Evolutionary conservation across 495 filamentous ascomycete genomes (phyloP), one percentile per base, ranked within the genome.

Genomic region (Podospora pseudoanserina): DNA sequence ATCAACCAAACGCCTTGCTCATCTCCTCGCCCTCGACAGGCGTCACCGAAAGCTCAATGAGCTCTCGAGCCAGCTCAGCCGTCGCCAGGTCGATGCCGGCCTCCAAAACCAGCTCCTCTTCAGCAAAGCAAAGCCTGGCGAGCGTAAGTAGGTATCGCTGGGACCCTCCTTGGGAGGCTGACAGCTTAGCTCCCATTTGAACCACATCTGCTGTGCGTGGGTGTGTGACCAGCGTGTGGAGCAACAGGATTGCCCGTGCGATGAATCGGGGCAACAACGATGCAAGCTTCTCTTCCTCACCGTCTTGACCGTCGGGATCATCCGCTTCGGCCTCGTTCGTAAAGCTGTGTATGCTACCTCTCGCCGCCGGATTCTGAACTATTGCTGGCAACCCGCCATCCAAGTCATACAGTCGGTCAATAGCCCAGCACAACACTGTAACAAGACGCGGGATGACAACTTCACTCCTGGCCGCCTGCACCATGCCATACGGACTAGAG

Each of bases 41-140:
- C 19, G 79, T 83, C 4, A 81, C 82, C 2, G 78, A 79, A 63
- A 82, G 57, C 73, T 84, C 81, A 2, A 85, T 69, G 53, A 85
- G 60, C 65, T 82, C 80, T 53, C 83, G 79, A 20, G 82, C 82
- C 60, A 79, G 67, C 64, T 85, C 82, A 16, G 76, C 76, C n/a
- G 80, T 83, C 20, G 81, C 76, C 4, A 70, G 68, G 6, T 76
- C 75, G 32, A 80, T 77, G 18, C 74, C 74, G 0, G 69, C 71
- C 66, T 85, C 82, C 32, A 82, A 73, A 1, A 83, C 76, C 34
- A 82, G 65, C 55, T 82, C 80, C 26, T 84, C 82, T 32, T 79
- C 76, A 4, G 78, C 77, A 65, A 83, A 84, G n/a, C 73, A 80
- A 19, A 85, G 73, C 70, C 82, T 75, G 13, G 79, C 80, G 54